Conservation (phyloP, 2,329 filamentous ascomycete genomes). For the Helotiales sp. region DNA sequence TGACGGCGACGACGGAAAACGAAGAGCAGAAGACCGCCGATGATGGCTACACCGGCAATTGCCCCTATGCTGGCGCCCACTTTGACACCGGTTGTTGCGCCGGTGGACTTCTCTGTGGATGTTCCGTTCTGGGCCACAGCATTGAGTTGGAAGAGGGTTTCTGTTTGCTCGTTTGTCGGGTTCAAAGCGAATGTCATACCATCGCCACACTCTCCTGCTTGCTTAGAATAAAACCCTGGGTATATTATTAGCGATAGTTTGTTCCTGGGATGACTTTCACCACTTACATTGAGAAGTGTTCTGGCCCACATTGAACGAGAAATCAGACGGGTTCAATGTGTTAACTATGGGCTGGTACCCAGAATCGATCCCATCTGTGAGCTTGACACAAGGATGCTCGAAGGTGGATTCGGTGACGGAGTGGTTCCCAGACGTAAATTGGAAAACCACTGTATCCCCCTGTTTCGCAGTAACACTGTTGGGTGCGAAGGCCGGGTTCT, state of each 20-base stretch:
- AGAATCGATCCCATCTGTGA: constrained; percentile 62
- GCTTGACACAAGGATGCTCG: constrained; percentile 44
- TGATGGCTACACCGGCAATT: constrained; percentile 10
- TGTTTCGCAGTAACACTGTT: constrained; percentile 42
- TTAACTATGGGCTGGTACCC: constrained; percentile 49
- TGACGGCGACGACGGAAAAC: constrained; percentile 17
- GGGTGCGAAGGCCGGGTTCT: constrained; percentile 66
- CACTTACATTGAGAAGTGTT: constrained; percentile 26
- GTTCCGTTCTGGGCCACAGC: constrained; percentile 15
- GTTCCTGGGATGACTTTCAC: too few species aligned
- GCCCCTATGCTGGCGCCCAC: constrained; percentile 19
- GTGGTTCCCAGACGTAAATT: constrained; percentile 51
- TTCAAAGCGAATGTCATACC: constrained; percentile 31
- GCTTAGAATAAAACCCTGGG: constrained; percentile 28
- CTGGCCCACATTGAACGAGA: constrained; percentile 19
- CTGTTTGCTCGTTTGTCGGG: constrained; percentile 20
- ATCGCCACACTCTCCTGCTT: constrained; percentile 20
- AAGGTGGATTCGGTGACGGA: constrained; percentile 49
- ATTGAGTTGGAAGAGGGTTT: constrained; percentile 11
- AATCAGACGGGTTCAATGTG: constrained; percentile 51
- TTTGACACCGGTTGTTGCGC: constrained; percentile 12
- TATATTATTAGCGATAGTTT: background rate
- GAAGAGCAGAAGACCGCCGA: constrained; percentile 15
- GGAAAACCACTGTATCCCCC: constrained; percentile 42
- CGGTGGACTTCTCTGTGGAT: background rate